Percentiles rank a stretch among this genome's conserved stretches.
These are phyloP conservation scores for Monosporascus ibericus DNA, from an alignment of 2,329 filamentous ascomycete species.

Conservation along the genomic window DNA sequence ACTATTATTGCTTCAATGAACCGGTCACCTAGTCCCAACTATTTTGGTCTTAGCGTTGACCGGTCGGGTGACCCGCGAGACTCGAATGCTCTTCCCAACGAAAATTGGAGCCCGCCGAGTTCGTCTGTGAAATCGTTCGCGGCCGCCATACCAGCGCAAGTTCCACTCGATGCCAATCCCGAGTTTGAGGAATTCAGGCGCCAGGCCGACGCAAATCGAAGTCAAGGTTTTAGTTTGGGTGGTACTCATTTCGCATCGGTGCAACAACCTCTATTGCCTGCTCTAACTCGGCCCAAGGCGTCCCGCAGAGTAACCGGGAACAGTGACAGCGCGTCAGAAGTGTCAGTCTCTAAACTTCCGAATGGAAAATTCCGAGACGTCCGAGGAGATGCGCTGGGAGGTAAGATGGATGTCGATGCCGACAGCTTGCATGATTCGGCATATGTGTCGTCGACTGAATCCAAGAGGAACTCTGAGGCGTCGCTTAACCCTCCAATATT, in stretches of 20 bases:
- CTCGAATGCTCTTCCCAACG: constrained; percentile 56
- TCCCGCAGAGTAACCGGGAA: constrained; percentile 44
- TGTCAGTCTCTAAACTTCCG: constrained; percentile 15
- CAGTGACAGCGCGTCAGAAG: constrained; percentile 35
- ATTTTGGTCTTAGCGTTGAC: constrained; percentile 74
- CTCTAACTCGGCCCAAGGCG: constrained; percentile 34
- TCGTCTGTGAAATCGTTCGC: constrained; percentile 66
- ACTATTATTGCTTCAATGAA: constrained; percentile 26
- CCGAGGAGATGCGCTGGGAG: constrained; percentile 8
- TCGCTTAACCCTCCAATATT: constrained; percentile 37
- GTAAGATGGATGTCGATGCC: constrained; percentile 38
- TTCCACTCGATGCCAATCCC: constrained; percentile 69
- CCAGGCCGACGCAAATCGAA: constrained; percentile 61
- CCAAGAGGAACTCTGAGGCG: constrained; percentile 45
- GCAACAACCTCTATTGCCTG: constrained; percentile 16
- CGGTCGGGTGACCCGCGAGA: constrained; percentile 54
- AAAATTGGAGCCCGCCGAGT: constrained; percentile 69
- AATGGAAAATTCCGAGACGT: constrained; percentile 9
- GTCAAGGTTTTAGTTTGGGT: constrained; percentile 42
- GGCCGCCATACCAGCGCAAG: constrained; percentile 60
- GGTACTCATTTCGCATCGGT: constrained; percentile 38
- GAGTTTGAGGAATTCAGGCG: constrained; percentile 76
- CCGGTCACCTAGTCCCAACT: constrained; percentile 67
- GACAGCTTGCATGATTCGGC: constrained; percentile 46
- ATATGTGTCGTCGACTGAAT: constrained; percentile 44